Base-by-base conservation (phyloP, 2,329 filamentous ascomycete species). In the Beauveria sp. region DNA sequence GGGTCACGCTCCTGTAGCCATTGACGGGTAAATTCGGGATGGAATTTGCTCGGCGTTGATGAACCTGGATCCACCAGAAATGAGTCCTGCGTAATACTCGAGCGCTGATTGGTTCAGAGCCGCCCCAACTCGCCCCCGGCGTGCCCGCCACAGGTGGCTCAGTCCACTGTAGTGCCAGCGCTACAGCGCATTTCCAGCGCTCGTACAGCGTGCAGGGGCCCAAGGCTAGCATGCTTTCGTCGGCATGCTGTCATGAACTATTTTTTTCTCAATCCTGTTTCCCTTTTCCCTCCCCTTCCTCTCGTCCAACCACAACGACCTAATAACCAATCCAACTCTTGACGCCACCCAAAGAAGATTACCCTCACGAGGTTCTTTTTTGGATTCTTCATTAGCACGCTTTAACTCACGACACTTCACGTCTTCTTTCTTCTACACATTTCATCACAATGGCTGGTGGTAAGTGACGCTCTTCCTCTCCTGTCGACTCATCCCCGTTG, bases 391-490 rank as follows among this genome's bases (percentile, higher is more conserved):
- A 16, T 14, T 63, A 59, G 58, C 65, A 58, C 28, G 58, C 50
- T 65, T 60, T 64, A 58, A 63, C 52, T 65, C 5, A 43, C 55
- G 55, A 58, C 64, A 66, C 59, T 65, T 62, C 65, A 65, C 56
- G 62, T 66, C 62, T 53, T 28, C 57, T 56, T 64, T 62, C 63
- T 61, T 59, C 55, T 63, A 63, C 62, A 66, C 62, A 64, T 55
- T 53, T 62, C 58, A 61, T 66, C 72, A 78, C 70, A 74, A 78
- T 78, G 76, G 75, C 76, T 74, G 75, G 75, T 68, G 75, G 76
- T 78, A 75, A 78, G 76, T 78, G 24, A 28, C 24, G 8, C 42
- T 43, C 42, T 10, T 2, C 5, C 34, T 62, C 22, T 22, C 18
- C 43, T 43, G 16, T 58, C 45, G 22, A 54, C 30, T 40, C 38